Conservation (phyloP, 345 rosid genomes). For the Linum trigynum region DNA sequence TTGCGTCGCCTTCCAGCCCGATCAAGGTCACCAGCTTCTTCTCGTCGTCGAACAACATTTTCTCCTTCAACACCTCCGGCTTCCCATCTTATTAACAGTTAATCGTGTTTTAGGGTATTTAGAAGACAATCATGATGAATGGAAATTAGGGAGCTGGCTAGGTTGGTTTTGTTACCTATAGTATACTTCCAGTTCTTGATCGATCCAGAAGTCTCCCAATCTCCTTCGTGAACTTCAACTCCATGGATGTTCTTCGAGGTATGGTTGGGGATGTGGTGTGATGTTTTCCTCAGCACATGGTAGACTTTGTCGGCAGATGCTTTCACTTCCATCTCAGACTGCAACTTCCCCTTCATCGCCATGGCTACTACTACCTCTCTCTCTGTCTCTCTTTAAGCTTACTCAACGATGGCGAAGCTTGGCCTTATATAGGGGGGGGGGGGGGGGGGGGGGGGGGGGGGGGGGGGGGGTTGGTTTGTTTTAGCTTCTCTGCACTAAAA, state of each 20-base stretch:
- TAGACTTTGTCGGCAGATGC: conserved; percentile 21
- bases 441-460: too few relatives aligned
- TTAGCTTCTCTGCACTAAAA: too few relatives aligned
- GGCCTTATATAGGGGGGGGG: too few relatives aligned
- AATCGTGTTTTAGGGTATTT: conserved; percentile 11
- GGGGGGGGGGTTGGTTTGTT: too few relatives aligned
- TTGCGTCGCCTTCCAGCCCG: conserved; percentile 26
- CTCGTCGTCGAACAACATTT: conserved; percentile 15
- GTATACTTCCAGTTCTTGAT: conserved; percentile 20
- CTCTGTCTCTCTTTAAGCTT: too few relatives aligned
- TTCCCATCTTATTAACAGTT: conserved; percentile 20
- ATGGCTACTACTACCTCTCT: neutral
- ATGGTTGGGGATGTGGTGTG: conserved; percentile 13
- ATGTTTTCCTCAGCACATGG: conserved; percentile 9
- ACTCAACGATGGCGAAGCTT: too few relatives aligned
- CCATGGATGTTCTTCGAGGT: conserved; percentile 14
- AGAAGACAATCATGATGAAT: neutral
- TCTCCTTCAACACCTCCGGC: conserved; percentile 20
- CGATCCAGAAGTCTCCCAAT: conserved; percentile 25
- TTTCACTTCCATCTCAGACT: conserved; percentile 16
- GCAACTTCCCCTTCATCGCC: conserved; percentile 18
- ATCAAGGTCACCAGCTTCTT: conserved; percentile 12
- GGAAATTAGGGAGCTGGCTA: too few relatives aligned
- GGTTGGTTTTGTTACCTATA: neutral
- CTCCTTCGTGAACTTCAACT: conserved; percentile 27